Conservation (phyloP, 2,329 filamentous ascomycete species). For the Botrytis aclada region DNA sequence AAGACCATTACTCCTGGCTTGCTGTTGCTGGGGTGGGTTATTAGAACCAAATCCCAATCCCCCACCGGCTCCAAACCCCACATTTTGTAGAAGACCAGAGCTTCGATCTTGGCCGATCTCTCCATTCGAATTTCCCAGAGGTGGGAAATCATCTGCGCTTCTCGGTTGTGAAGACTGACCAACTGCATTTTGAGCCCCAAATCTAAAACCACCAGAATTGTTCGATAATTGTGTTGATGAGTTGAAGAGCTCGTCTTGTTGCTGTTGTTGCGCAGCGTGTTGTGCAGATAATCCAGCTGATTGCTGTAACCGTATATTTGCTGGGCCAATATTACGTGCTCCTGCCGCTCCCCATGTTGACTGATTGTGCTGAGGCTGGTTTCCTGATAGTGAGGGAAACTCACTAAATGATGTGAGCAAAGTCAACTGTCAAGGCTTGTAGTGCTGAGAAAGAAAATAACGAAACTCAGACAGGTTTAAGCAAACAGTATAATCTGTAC, state of each 20-base stretch:
- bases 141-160: slow-evolving; percentile 60
- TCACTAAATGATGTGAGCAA: slow-evolving; percentile 46
- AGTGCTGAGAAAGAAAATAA: not conserved
- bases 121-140: slow-evolving; percentile 55
- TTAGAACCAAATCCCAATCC: slow-evolving; percentile 39
- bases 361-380: slow-evolving; percentile 44
- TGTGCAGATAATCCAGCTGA: slow-evolving; percentile 33
- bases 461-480: not conserved
- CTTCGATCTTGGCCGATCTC: slow-evolving; percentile 57
- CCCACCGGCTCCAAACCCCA: slow-evolving; percentile 52
- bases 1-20: slow-evolving; percentile 56
- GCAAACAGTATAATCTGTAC: not conserved
- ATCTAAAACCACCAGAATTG: slow-evolving; percentile 36
- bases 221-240: slow-evolving; percentile 37
- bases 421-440: not conserved
- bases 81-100: slow-evolving; percentile 51
- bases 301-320: slow-evolving; percentile 36
- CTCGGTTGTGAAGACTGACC: slow-evolving; percentile 40
- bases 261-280: slow-evolving; percentile 36
- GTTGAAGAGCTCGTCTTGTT: slow-evolving; percentile 39
- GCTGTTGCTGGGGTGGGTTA: slow-evolving; percentile 42
- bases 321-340: slow-evolving; percentile 32
- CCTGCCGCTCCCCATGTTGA: slow-evolving; percentile 37
- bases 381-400: slow-evolving; percentile 64
- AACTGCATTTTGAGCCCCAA: slow-evolving; percentile 37